Percentiles rank a stretch among this genome's conserved stretches.
Conservation (phyloP, 2,329 filamentous ascomycete species). For the Diplodia seriata region DNA sequence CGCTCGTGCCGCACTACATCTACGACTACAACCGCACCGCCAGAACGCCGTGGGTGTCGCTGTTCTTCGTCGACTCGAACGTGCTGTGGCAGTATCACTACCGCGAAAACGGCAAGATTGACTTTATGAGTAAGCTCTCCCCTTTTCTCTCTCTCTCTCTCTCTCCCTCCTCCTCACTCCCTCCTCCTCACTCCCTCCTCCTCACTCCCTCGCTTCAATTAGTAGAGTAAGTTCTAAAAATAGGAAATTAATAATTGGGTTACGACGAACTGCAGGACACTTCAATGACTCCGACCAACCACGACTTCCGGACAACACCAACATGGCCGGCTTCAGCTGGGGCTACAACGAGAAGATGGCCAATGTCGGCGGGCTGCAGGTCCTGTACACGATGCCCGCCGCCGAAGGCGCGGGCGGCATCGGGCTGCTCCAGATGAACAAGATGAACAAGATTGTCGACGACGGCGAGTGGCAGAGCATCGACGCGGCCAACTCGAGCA, state of each 20-base stretch:
- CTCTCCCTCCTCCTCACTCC: too few relatives aligned
- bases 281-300: neutral
- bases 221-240: too few relatives aligned
- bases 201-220: too few relatives aligned
- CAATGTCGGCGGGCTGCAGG: neutral
- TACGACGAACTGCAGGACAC: neutral
- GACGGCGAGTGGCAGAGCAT: neutral
- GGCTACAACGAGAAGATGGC: constrained; percentile 3
- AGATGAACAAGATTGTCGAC: neutral
- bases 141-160: too few relatives aligned
- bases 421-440: neutral
- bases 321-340: constrained; percentile 20
- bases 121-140: neutral
- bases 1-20: neutral
- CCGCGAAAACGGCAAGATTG: neutral
- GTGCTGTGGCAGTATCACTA: constrained; percentile 2
- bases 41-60: neutral
- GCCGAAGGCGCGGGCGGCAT: neutral
- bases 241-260: too few relatives aligned
- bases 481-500: neutral
- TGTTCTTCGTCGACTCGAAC: constrained; percentile 8
- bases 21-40: neutral
- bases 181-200: too few relatives aligned
- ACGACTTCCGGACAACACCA: neutral
- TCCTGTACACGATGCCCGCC: neutral